Percentiles rank a stretch among this genome's conserved stretches.
phyloP scores from a whole-genome alignment of 2,329 filamentous ascomycete genomes.

The Cercospora sojina region DNA sequence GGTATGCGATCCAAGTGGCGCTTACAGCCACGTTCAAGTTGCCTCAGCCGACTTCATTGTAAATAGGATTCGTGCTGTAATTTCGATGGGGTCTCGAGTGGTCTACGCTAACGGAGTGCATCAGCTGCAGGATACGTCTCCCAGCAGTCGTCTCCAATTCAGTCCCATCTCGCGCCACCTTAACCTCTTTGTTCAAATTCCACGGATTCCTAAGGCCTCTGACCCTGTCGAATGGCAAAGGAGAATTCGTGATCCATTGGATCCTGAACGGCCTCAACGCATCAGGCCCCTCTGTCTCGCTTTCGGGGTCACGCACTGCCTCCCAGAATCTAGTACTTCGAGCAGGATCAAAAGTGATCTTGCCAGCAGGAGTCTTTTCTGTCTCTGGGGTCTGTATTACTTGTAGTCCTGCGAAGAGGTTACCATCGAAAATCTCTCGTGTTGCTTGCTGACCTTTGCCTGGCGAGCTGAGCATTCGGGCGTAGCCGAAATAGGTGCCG shows the following conservation, averaged over 20 bases:
- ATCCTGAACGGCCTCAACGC: conserved; percentile 73
- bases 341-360: conserved; percentile 86
- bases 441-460: neutral
- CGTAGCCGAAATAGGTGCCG: conserved; percentile 93
- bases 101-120: neutral
- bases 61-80: neutral
- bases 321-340: conserved; percentile 97
- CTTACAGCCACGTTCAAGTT: neutral
- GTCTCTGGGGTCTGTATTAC: conserved; percentile 75
- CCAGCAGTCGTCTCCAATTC: conserved; percentile 84
- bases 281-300: conserved; percentile 60
- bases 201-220: conserved; percentile 84
- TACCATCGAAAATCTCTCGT: conserved; percentile 58
- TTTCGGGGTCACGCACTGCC: conserved; percentile 56
- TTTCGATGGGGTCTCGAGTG: neutral
- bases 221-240: conserved; percentile 84
- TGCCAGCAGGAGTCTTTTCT: conserved; percentile 72
- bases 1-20: neutral
- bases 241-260: conserved; percentile 78
- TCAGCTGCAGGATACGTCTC: conserved; percentile 62
- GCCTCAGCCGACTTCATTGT: neutral
- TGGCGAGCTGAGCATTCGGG: conserved; percentile 84
- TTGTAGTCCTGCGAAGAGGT: conserved; percentile 35
- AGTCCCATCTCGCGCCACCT: conserved; percentile 91
- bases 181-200: conserved; percentile 93